These are phyloP conservation scores for Ascochyta lentis DNA, from an alignment of 2,329 filamentous ascomycete genomes.

Conservation along the genomic window DNA sequence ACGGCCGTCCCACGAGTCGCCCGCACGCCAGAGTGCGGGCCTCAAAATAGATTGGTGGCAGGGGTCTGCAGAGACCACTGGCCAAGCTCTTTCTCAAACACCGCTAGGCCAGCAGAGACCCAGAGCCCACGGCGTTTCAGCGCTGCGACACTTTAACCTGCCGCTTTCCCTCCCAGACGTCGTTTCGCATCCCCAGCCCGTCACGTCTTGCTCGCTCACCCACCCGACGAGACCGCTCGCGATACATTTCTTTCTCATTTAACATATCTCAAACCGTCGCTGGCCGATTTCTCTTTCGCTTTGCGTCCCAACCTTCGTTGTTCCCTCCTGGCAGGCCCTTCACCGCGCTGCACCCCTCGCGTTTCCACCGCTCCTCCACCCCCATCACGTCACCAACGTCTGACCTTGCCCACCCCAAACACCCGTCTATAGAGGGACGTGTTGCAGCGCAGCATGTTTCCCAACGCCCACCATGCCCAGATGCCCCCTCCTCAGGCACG, in stretches of 20 bases:
- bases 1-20: constrained; percentile 24
- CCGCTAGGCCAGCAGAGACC: constrained; percentile 41
- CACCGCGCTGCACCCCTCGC: constrained; percentile 37
- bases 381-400: constrained; percentile 30
- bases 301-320: constrained; percentile 47
- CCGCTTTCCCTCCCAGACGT: constrained; percentile 47
- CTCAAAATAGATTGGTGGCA: constrained; percentile 22
- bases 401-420: constrained; percentile 38
- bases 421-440: constrained; percentile 40
- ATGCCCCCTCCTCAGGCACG: constrained; percentile 83
- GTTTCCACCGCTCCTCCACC: constrained; percentile 18
- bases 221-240: constrained; percentile 43
- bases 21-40: constrained; percentile 30
- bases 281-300: constrained; percentile 45
- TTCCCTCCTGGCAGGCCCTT: constrained; percentile 49
- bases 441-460: constrained; percentile 56
- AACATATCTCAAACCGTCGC: constrained; percentile 47
- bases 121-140: constrained; percentile 41
- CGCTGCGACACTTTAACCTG: constrained; percentile 50
- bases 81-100: constrained; percentile 37
- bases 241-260: constrained; percentile 48
- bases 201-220: constrained; percentile 35
- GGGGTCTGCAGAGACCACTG: constrained; percentile 18
- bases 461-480: constrained; percentile 66
- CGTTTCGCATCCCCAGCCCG: constrained; percentile 47